Base-by-base conservation (phyloP, 2,329 filamentous ascomycete species). In the Colletotrichum lentis region DNA sequence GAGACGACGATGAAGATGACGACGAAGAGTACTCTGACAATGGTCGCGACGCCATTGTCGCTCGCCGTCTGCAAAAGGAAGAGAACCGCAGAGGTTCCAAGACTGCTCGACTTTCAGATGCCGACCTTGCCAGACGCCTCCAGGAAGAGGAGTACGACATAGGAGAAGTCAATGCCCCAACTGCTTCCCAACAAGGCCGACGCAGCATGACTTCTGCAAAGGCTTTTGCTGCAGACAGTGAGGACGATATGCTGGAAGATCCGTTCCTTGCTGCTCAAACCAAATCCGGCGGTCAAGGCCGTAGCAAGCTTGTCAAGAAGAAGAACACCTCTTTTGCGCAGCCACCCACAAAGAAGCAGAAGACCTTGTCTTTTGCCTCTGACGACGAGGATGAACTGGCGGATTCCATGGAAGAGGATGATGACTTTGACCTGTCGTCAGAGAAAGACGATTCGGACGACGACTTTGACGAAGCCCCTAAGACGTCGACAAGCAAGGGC, bases 1-100 rank as follows among this genome's bases (percentile, higher is more conserved):
- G 79, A n/a, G 77, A 85, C 69, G 75, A 77, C 57, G 77, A 80
- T 1, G 79, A 82, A 11, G 78, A 78, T 1, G 77, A 80, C n/a
- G 76, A 81, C 2, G 77, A 79, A 0, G 78, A 81, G 53, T 43
- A 56, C 18, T 71, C 69, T 16, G 56, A 60, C 35, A 67, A 46
- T 10, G 61, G 67, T 22, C 73, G 71, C 16, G 75, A 79, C 60
- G 77, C 73, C 14, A 67, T 73, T 46, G 70, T 75, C 31, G 80
- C 80, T 47, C 77, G 77, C 24, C 76, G 73, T 10, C 65, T 80
- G 2, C 79, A 81, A 57, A 61, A 74, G 3, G 76, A 78, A 60
- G 78, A 81, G 58, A 73, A 74, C 27, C 53, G 69, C 1, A 73
- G 73, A 58, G 64, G 56, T 5, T 37, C 49, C 8, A 14, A 16